Percentiles rank a stretch among this genome's conserved stretches.
phyloP scores from a whole-genome alignment of 768 basidiomycete species.

The Tricholomella constricta region DNA sequence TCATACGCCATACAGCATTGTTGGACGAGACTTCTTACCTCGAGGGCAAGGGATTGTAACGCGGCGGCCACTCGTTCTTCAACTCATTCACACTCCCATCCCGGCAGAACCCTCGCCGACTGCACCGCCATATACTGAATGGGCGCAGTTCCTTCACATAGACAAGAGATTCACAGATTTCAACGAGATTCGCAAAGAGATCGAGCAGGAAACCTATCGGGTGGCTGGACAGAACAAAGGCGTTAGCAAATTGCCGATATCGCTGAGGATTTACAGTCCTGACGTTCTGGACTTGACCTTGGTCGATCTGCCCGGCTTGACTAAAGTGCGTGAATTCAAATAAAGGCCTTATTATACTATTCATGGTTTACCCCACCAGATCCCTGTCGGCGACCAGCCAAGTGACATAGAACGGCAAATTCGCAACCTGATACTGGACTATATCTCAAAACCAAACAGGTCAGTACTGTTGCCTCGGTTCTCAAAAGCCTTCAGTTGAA shows the following conservation, averaged over 20 bases:
- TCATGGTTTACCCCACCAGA: constrained; percentile 42
- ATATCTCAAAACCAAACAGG: constrained; percentile 97
- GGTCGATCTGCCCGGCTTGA: constrained; percentile 95
- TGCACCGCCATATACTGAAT: constrained; percentile 68
- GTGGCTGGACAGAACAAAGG: constrained; percentile 99
- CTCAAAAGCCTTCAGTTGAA: neutral
- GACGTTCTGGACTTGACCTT: constrained; percentile 94
- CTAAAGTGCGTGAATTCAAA: constrained; percentile 65
- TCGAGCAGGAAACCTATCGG: constrained; percentile 95
- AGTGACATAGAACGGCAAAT: constrained; percentile 98
- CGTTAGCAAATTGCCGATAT: constrained; percentile 93
- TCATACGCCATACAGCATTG: constrained; percentile 59
- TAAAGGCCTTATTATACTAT: neutral
- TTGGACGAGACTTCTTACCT: constrained; percentile 89
- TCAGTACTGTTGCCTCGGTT: constrained; percentile 32
- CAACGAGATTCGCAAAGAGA: constrained; percentile 90
- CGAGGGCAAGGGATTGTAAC: constrained; percentile 95
- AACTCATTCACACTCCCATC: constrained; percentile 89
- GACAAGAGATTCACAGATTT: constrained; percentile 98
- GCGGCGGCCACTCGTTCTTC: constrained; percentile 90
- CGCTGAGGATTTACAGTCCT: constrained; percentile 93
- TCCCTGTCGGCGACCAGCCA: constrained; percentile 95
- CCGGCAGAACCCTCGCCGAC: constrained; percentile 48
- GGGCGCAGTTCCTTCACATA: constrained; percentile 96
- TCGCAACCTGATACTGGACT: constrained; percentile 90